Conservation (phyloP, 228 moss, liverwort and hornwort genomes). For the Sphagnum magellanicum region DNA sequence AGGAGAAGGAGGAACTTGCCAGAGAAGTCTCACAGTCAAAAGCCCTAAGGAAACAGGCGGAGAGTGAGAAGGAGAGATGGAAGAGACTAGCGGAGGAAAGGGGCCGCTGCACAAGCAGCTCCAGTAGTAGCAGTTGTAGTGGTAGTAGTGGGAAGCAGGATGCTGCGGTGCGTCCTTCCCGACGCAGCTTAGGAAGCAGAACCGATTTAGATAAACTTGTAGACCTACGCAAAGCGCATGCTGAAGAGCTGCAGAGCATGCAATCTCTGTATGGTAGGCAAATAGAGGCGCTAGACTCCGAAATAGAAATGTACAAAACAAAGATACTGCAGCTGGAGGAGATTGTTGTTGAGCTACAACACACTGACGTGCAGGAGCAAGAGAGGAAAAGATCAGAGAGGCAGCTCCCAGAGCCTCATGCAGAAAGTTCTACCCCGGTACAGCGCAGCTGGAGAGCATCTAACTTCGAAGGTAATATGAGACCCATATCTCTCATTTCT, state of each 20-base stretch:
- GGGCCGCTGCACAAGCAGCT: conserved; percentile 10
- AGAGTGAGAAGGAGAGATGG: conserved; percentile 17
- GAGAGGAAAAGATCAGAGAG: conserved; percentile 20
- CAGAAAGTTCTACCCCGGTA: conserved; percentile 30
- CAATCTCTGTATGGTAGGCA: conserved; percentile 11
- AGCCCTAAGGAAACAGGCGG: conserved; percentile 6
- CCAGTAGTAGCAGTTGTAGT: not conserved
- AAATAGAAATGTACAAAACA: conserved; percentile 12
- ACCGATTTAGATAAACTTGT: conserved; percentile 21
- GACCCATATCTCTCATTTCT: too few species aligned
- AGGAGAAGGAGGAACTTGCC: conserved; percentile 39
- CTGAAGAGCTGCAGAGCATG: conserved; percentile 20
- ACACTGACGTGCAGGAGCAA: conserved; percentile 23
- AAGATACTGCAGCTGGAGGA: conserved; percentile 12
- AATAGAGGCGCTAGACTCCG: conserved; percentile 25
- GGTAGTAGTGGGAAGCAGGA: too few species aligned
- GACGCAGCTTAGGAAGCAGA: conserved; percentile 20
- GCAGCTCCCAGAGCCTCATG: conserved; percentile 23
- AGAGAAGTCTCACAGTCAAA: conserved; percentile 11
- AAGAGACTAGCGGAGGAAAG: conserved; percentile 15
- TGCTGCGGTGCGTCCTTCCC: conserved; percentile 13
- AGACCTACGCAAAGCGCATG: conserved; percentile 20
- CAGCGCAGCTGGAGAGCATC: conserved; percentile 19
- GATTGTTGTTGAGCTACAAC: conserved; percentile 21
- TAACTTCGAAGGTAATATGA: too few species aligned